Evolutionary conservation across 2,329 filamentous ascomycete species (phyloP).

Genomic region (Colletotrichum liriopes): DNA sequence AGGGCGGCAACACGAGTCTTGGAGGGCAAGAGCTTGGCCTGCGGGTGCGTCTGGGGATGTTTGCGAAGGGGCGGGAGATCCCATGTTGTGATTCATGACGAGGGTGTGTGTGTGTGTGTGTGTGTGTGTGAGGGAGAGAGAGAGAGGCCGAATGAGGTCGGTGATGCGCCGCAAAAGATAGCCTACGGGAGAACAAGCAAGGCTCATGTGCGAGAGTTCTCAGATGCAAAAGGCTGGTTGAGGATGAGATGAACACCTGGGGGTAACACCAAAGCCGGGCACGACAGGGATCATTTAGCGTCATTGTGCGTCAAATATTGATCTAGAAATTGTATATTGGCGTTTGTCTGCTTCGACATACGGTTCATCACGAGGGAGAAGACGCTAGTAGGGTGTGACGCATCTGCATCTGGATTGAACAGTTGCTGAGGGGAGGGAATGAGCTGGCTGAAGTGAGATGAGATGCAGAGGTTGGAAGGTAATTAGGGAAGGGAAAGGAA

Average conservation of each 20-base stretch:
- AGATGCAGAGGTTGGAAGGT: neutral
- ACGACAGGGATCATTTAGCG: neutral
- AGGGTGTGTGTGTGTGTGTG: neutral
- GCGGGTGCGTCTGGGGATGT: slow-evolving; percentile 2
- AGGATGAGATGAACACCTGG: slow-evolving; percentile 1
- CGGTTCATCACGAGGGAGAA: neutral
- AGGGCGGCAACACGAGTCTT: slow-evolving; percentile 2
- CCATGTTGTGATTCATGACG: too few relatives aligned
- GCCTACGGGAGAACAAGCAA: neutral
- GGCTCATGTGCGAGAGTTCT: neutral
- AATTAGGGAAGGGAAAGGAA: neutral
- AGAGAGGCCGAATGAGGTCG: neutral
- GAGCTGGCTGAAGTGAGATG: neutral
- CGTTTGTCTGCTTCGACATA: neutral
- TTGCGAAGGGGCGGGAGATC: neutral
- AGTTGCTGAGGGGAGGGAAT: neutral
- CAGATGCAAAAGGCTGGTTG: neutral
- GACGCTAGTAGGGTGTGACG: neutral
- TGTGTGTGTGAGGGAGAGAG: too few relatives aligned
- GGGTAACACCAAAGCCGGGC: neutral
- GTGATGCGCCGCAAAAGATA: neutral
- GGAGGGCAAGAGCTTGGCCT: slow-evolving; percentile 24
- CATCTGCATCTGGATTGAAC: neutral
- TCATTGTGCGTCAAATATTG: neutral
- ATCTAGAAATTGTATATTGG: neutral